Evolutionary conservation across 2,329 filamentous ascomycete genomes (phyloP).

Genomic region (Xylariaceae sp.): DNA sequence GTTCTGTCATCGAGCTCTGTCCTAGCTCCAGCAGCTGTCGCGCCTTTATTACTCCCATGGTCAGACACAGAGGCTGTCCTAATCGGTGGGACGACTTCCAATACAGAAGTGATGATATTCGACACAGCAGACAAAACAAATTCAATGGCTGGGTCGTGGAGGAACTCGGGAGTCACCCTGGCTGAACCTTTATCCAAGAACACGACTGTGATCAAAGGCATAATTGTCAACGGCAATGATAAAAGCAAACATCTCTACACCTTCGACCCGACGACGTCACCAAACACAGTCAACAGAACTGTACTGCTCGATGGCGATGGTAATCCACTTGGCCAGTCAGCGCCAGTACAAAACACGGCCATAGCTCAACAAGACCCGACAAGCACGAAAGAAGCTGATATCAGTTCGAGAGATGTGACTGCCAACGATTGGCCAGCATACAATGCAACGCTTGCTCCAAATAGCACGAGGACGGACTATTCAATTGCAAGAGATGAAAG

Average conservation of each 20-base stretch:
- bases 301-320: constrained; percentile 64
- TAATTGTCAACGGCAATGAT: constrained; percentile 69
- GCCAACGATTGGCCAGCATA: constrained; percentile 72
- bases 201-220: constrained; percentile 54
- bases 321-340: constrained; percentile 46
- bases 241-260: constrained; percentile 75
- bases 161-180: constrained; percentile 63
- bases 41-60: constrained; percentile 74
- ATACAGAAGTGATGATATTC: constrained; percentile 72
- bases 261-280: constrained; percentile 71
- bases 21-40: constrained; percentile 58
- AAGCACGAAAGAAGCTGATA: neutral
- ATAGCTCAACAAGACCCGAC: constrained; percentile 14
- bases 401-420: constrained; percentile 47
- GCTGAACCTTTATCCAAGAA: constrained; percentile 58
- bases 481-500: constrained; percentile 66
- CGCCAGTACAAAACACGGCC: constrained; percentile 36
- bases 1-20: constrained; percentile 58
- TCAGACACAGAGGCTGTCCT: constrained; percentile 68
- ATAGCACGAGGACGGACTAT: constrained; percentile 61
- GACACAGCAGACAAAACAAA: constrained; percentile 41
- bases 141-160: constrained; percentile 52
- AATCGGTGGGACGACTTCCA: constrained; percentile 67
- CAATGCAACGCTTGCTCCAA: constrained; percentile 71
- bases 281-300: constrained; percentile 71